Conservation (phyloP, 495 filamentous ascomycete genomes). For the Penicillium fimorum region DNA sequence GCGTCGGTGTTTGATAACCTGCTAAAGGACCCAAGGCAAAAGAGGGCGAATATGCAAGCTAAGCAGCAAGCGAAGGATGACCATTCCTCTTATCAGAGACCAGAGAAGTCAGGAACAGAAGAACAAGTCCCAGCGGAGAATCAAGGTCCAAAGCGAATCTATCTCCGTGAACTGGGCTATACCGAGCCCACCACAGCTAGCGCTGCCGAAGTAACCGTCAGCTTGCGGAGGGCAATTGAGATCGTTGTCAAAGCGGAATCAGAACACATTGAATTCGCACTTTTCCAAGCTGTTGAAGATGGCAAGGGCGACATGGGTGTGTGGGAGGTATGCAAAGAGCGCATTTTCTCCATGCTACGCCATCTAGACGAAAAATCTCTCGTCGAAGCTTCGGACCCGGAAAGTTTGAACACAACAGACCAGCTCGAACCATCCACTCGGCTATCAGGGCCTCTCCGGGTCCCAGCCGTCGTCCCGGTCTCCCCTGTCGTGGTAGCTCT, state of each 20-base stretch:
- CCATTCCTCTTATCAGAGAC: neutral
- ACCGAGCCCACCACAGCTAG: conserved; percentile 18
- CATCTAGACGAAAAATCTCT: conserved; percentile 35
- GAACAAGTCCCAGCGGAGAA: neutral
- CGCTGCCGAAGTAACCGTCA: conserved; percentile 13
- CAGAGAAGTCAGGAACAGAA: conserved; percentile 11
- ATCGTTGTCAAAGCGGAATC: conserved; percentile 32
- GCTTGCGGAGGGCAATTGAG: conserved; percentile 26
- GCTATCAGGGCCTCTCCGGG: conserved; percentile 20
- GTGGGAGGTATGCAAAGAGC: conserved; percentile 67
- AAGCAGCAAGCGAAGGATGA: neutral
- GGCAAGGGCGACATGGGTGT: conserved; percentile 63
- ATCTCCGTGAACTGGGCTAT: conserved; percentile 23
- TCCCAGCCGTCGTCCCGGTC: conserved; percentile 38
- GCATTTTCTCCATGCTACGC: conserved; percentile 63
- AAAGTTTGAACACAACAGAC: neutral
- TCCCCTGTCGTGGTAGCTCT: conserved; percentile 60
- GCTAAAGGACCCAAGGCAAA: conserved; percentile 20
- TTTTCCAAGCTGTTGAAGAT: conserved; percentile 30
- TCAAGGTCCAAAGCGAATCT: conserved; percentile 9
- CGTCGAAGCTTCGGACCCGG: conserved; percentile 2
- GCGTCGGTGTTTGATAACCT: conserved; percentile 31
- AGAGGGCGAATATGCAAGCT: conserved; percentile 2
- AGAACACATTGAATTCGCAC: conserved; percentile 24
- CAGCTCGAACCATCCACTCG: neutral